phyloP scores from a whole-genome alignment of 192 early-diverging fungal genomes.

The Umbelopsis sp. region DNA sequence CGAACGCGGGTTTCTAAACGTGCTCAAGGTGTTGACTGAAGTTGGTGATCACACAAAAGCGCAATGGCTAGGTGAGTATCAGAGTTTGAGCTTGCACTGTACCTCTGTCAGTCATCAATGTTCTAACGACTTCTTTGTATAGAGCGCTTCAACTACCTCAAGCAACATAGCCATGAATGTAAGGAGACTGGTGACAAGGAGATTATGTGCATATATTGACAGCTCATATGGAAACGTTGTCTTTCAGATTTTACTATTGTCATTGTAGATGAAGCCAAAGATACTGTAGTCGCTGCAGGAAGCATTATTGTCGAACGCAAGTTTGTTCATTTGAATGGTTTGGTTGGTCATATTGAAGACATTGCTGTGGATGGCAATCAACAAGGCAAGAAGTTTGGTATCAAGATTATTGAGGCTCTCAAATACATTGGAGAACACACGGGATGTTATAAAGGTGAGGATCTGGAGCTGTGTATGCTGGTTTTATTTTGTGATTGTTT shows the following conservation, averaged over 20 bases:
- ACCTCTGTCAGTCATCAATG: background rate
- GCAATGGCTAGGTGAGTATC: slow-evolving; percentile 60
- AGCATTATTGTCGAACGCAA: slow-evolving; percentile 85
- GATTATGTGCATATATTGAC: background rate
- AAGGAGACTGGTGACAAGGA: slow-evolving; percentile 26
- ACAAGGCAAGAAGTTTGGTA: slow-evolving; percentile 62
- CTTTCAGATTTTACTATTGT: slow-evolving; percentile 69
- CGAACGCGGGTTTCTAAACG: slow-evolving; percentile 70
- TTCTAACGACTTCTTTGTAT: background rate
- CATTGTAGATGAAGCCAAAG: slow-evolving; percentile 69
- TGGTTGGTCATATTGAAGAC: slow-evolving; percentile 86
- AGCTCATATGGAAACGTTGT: slow-evolving; percentile 14
- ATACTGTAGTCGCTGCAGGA: slow-evolving; percentile 74
- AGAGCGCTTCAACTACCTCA: slow-evolving; percentile 76
- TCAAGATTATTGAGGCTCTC: slow-evolving; percentile 77
- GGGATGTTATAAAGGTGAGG: slow-evolving; percentile 81
- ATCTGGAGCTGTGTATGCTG: background rate
- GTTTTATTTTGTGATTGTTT: background rate
- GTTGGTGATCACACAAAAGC: slow-evolving; percentile 74
- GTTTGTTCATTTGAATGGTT: slow-evolving; percentile 77
- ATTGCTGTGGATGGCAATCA: slow-evolving; percentile 63
- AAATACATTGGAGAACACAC: slow-evolving; percentile 79
- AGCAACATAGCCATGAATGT: slow-evolving; percentile 76
- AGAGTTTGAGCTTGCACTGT: background rate
- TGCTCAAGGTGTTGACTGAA: slow-evolving; percentile 70